Base-by-base conservation (phyloP, 177 flowering plant genomes). In the Vitis hybrid region DNA sequence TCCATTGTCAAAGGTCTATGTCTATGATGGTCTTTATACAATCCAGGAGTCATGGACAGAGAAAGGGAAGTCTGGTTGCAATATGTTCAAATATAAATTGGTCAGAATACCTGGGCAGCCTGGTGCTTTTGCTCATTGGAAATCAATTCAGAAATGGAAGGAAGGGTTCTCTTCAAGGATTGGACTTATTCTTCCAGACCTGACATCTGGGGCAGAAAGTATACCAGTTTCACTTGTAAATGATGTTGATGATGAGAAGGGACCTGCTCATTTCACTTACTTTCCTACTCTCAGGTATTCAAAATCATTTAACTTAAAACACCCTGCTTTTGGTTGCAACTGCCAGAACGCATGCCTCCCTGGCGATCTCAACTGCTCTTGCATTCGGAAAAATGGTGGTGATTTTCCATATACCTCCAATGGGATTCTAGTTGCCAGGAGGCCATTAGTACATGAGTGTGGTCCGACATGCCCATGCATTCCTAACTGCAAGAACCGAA, bases 1-100 rank as follows among this genome's bases (percentile, higher is more conserved):
- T 66, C 76, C 78, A 11, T 16, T 26, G 1, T 10, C 68, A 13
- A 86, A 78, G 79, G 67, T 83, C 2, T 86, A 86, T 71, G 71
- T 86, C 3, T 86, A 86, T 71, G 86, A 85, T 76, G 90, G 90
- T 8, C 80, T 84, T 5, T 86, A 84, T 64, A 75, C 45, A n/a
- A 75, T 85, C 57, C 77, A 80, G 39, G 75, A 80, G 60, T 79
- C 77, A 5, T 86, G 90, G 87, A 65, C 58, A 3, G 88, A 86
- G 72, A 81, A 77, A 61, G 85, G 72, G 3, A 83, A 80, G 45
- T 70, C 80, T 3, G 86, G 87, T 31, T 69, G 75, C 74, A 81
- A 76, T 63, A 64, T 79, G n/a, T 84, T 83, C 67, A 86, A 84
- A 74, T 83, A 79, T 66, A 81, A 81, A 58, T 68, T 86, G 50